Evolutionary conservation across 2,329 filamentous ascomycete genomes (phyloP), one percentile per base, ranked within the genome.

Genomic region (Claviceps monticola): DNA sequence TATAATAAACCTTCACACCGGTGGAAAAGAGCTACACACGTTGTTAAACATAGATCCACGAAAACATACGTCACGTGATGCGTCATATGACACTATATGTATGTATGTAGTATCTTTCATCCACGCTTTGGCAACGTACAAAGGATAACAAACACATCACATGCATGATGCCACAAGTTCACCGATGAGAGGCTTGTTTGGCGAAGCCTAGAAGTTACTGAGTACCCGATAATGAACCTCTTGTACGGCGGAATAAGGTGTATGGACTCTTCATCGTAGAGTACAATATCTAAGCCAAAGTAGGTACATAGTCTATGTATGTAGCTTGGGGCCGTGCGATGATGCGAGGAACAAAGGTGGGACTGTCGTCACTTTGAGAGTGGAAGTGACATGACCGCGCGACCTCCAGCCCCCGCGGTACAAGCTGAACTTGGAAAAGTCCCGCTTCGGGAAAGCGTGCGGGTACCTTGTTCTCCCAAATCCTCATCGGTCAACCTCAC

Each of bases 401-500:
- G 29, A 34, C 29, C 26, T 29, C 52, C 43, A 46, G 47, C 34
- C 42, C 48, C 43, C 48, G 38, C 51, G 8, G 17, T 50, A 29
- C 26, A n/a, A 41, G 19, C 39, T 44, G 36, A 38, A 47, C 50
- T 21, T 52, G 53, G 50, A 54, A 43, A 64, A 65, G 62, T 63
- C 66, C 66, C 66, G 65, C 65, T 68, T 68, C 59, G 62, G 66
- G 64, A 66, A 64, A 51, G 44, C 21, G 51, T 50, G 46, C 65
- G 64, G 64, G 62, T 63, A 61, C 63, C 61, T 61, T 63, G 61
- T 61, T 61, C 63, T 57, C 61, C 68, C 66, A 66, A 71, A 71
- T 66, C 67, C 69, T 73, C 67, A 21, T 4, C 21, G 21, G 1
- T 21, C 21, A 74, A 79, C 75, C 70, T 79, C 76, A 78, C 68